Evolutionary conservation across 2,329 filamentous ascomycete genomes (phyloP).

Genomic region (Lachnellula arida): DNA sequence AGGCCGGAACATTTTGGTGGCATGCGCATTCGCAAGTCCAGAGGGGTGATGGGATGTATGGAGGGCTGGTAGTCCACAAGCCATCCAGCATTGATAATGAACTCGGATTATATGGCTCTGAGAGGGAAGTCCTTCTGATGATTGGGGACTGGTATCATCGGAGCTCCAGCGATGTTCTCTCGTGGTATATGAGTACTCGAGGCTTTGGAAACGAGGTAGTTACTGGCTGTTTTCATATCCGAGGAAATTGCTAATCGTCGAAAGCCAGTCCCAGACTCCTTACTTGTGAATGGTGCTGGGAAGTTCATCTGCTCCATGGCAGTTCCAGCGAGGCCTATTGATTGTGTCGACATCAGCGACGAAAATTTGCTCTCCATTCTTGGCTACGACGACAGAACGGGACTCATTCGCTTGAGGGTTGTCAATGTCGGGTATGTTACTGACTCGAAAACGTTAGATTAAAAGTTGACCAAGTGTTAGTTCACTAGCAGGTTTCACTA

Average conservation of each 20-base stretch:
- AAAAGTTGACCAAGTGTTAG: conserved; percentile 1
- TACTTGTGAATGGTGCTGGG: conserved; percentile 44
- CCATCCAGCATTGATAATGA: conserved; percentile 17
- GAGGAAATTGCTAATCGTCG: background rate
- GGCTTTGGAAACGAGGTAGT: conserved; percentile 41
- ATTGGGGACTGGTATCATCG: conserved; percentile 48
- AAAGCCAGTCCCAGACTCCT: conserved; percentile 44
- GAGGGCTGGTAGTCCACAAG: conserved; percentile 42
- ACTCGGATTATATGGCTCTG: conserved; percentile 23
- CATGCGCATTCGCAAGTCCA: conserved; percentile 42
- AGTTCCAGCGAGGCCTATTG: conserved; percentile 39
- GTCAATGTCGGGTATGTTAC: conserved; percentile 39
- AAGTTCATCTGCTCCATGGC: conserved; percentile 42
- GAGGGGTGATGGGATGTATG: conserved; percentile 43
- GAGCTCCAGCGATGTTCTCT: conserved; percentile 36
- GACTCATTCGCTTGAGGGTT: conserved; percentile 29
- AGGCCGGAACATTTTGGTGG: conserved; percentile 30
- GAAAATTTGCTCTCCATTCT: conserved; percentile 25
- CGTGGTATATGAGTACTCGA: conserved; percentile 39
- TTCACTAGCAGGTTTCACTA: conserved; percentile 18
- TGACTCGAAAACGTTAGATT: background rate
- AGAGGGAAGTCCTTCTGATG: conserved; percentile 41
- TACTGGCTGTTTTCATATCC: background rate
- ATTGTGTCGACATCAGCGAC: conserved; percentile 32
- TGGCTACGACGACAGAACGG: conserved; percentile 21